Conservation (phyloP, 2,329 filamentous ascomycete genomes). For the Penicillium italicum region DNA sequence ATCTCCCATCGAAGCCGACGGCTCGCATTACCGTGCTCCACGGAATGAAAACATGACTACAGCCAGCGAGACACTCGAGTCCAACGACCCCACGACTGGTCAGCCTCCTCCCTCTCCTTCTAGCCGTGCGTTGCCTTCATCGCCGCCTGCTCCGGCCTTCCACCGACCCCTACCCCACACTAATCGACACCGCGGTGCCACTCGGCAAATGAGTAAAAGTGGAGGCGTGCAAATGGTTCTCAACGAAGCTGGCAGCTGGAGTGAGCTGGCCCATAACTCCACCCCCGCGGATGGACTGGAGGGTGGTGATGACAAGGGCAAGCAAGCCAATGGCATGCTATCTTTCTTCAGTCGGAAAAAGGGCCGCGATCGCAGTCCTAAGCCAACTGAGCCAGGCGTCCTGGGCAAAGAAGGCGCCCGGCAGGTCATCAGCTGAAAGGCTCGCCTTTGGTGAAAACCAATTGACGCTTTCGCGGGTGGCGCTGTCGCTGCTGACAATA, state of each 20-base stretch:
- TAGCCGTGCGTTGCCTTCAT: conserved; percentile 24
- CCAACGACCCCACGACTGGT: conserved; percentile 22
- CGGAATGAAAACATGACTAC: conserved; percentile 28
- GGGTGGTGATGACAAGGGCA: conserved; percentile 35
- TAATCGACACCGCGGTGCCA: conserved; percentile 55
- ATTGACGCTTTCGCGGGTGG: not conserved
- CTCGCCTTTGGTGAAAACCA: not conserved
- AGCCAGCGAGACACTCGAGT: conserved; percentile 29
- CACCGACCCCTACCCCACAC: conserved; percentile 38
- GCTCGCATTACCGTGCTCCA: conserved; percentile 27
- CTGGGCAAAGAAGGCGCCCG: conserved; percentile 91
- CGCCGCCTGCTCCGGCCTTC: conserved; percentile 36
- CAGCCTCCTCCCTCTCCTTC: conserved; percentile 27
- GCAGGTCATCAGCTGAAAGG: conserved; percentile 65
- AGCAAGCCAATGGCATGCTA: conserved; percentile 69
- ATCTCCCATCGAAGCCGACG: conserved; percentile 31
- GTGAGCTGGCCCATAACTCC: conserved; percentile 77
- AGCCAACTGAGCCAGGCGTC: conserved; percentile 89
- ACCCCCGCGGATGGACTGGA: conserved; percentile 62
- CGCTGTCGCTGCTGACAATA: not conserved
- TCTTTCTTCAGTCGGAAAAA: conserved; percentile 87
- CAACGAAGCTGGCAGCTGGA: conserved; percentile 87
- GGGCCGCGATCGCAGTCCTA: conserved; percentile 84
- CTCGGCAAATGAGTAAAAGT: conserved; percentile 69
- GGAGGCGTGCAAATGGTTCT: conserved; percentile 89